Conservation (phyloP, 129 eudicot genomes). For the Logfia minima region DNA sequence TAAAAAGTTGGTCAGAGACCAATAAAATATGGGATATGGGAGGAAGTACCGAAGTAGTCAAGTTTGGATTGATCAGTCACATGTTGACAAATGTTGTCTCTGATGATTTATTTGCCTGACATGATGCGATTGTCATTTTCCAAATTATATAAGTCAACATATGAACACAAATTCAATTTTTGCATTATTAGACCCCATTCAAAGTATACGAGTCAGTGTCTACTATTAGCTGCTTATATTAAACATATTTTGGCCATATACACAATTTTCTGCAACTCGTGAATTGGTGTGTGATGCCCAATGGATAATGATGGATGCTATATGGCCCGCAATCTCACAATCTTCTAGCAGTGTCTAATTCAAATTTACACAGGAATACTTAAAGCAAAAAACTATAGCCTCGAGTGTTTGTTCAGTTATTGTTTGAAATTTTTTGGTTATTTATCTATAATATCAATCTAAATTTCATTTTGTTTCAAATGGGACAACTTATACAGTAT, state of each 20-base stretch:
- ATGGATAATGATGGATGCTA: background rate
- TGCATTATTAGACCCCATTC: constrained; percentile 20
- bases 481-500: background rate
- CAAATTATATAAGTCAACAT: constrained; percentile 12
- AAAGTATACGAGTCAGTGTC: constrained; percentile 18
- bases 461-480: background rate
- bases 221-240: background rate
- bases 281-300: constrained; percentile 3
- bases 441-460: background rate
- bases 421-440: background rate
- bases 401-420: background rate
- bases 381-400: background rate
- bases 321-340: constrained; percentile 11
- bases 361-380: background rate
- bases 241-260: background rate
- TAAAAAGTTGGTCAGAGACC: background rate
- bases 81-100: constrained; percentile 18
- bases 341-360: constrained; percentile 1
- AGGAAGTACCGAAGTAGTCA: constrained; percentile 35
- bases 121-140: constrained; percentile 26
- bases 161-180: constrained; percentile 1
- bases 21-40: constrained; percentile 3
- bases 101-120: constrained; percentile 17
- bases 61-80: constrained; percentile 28
- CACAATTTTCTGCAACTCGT: constrained; percentile 5